A percentile compares a stretch with the other conserved stretches of the same genome.
These are phyloP conservation scores for Mucor saturninus DNA, from an alignment of 371 early-diverging fungal species.

Conservation along the genomic window DNA sequence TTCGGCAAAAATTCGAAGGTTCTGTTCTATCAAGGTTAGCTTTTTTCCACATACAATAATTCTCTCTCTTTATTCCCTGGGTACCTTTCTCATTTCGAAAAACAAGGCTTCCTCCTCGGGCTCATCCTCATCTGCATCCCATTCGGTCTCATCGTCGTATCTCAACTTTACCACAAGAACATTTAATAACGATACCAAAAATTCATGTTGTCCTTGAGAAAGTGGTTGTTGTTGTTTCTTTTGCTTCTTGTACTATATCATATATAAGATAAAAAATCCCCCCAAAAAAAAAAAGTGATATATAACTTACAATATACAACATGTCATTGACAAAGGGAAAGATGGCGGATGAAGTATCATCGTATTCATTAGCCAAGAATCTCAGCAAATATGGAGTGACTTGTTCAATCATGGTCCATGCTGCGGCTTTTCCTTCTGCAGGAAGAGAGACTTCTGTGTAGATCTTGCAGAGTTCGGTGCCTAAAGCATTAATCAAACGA, in stretches of 20 bases:
- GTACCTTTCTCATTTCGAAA: slow-evolving; percentile 75
- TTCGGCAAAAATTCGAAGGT: slow-evolving; percentile 74
- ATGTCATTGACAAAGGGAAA: slow-evolving; percentile 76
- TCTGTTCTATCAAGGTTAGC: slow-evolving; percentile 41
- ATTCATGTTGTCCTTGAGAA: slow-evolving; percentile 69
- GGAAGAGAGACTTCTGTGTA: slow-evolving; percentile 63
- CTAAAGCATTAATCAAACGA: slow-evolving; percentile 80
- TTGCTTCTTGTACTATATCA: slow-evolving; percentile 63
- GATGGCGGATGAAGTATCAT: slow-evolving; percentile 80
- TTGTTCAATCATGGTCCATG: slow-evolving; percentile 62
- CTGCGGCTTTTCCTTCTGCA: slow-evolving; percentile 44
- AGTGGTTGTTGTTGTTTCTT: slow-evolving; percentile 68
- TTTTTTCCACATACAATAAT: not conserved
- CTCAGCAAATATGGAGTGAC: slow-evolving; percentile 72
- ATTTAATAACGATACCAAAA: slow-evolving; percentile 72
- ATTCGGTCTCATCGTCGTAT: slow-evolving; percentile 84
- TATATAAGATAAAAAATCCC: not conserved
- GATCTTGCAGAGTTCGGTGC: slow-evolving; percentile 81
- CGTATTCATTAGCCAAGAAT: slow-evolving; percentile 79
- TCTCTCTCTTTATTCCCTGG: not conserved
- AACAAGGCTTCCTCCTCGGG: slow-evolving; percentile 78
- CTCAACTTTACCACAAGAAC: slow-evolving; percentile 86
- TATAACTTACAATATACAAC: slow-evolving; percentile 59
- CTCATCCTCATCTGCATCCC: slow-evolving; percentile 78
- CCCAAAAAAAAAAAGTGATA: not conserved